Evolutionary conservation across 495 filamentous ascomycete genomes (phyloP), one percentile per base, ranked within the genome.

Genomic region (Hypoxylon intermedium): DNA sequence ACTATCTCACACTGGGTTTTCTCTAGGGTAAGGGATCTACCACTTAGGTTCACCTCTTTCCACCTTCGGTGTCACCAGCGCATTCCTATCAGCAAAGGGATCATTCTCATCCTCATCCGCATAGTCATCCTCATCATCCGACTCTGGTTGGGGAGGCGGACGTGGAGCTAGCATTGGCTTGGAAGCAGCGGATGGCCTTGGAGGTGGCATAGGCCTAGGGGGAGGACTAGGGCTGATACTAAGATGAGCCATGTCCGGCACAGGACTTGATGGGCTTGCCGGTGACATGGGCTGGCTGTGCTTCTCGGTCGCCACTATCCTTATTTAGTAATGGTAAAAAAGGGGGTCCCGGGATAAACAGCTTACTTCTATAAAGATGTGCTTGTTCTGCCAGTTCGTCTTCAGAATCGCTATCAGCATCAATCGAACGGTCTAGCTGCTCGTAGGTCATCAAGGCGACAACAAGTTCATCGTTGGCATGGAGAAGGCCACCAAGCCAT

Each of bases 401-500:
- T 43, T 98, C 95, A 45, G 91, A 96, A 69, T 99, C 95, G 64
- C 91, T 96, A 72, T 99, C 94, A 43, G 96, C 92, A 58, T 97
- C 93, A 54, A 97, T 88, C 58, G 94, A 96, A 62, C 94, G 92
- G 70, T 99, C 93, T 19, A 96, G 80, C 45, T 95, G 89, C 73
- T 97, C 94, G 69, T 90, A 99, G 0, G 92, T 88, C 85, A 94
- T 96, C 52, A 99, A 78, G 1, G 93, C 93, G n/a, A 85, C 87
- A 38, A 97, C 89, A 13, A 99, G 83, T 64, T 89, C 85, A 55
- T 93, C 90, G 61, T 93, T 93, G 47, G 90, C 87, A 60, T 92
- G 85, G 6, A 95, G 88, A 18, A 94, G 76, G 31, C 87, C 82
- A 12, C 91, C 91, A 0, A 95, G 83, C 79, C 85, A 92, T 63